phyloP scores from a whole-genome alignment of 257 asterid genomes.

The Fraxinus anomala region DNA sequence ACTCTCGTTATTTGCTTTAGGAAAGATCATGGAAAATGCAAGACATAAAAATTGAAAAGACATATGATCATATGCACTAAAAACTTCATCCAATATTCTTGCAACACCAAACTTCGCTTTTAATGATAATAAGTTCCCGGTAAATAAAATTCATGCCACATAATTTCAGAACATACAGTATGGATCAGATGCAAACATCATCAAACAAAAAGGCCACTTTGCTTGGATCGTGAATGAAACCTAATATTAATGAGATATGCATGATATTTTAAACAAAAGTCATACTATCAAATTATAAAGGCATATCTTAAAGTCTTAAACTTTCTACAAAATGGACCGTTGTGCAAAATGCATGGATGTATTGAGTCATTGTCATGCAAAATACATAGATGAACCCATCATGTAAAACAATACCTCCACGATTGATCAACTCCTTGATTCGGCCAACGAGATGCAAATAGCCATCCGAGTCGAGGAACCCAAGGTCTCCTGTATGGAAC shows the following conservation, averaged over 20 bases:
- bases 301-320: background rate
- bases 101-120: background rate
- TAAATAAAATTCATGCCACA: constrained; percentile 5
- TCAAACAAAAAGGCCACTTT: background rate
- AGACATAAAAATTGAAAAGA: background rate
- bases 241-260: background rate
- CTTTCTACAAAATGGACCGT: background rate
- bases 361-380: background rate
- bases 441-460: constrained; percentile 92
- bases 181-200: background rate
- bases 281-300: background rate
- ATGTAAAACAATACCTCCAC: constrained; percentile 68
- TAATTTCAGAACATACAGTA: background rate
- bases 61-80: background rate
- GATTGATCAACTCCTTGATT: constrained; percentile 86
- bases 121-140: background rate
- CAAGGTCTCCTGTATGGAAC: constrained; percentile 91
- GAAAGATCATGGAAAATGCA: background rate
- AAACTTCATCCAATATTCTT: background rate
- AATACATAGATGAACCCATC: background rate
- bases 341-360: background rate
- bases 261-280: background rate
- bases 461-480: constrained; percentile 74
- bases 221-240: background rate
- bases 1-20: background rate